Percentiles rank a stretch among this genome's conserved stretches.
Evolutionary conservation across 2,329 filamentous ascomycete genomes (phyloP).

Genomic region (Cercospora nicotianae): DNA sequence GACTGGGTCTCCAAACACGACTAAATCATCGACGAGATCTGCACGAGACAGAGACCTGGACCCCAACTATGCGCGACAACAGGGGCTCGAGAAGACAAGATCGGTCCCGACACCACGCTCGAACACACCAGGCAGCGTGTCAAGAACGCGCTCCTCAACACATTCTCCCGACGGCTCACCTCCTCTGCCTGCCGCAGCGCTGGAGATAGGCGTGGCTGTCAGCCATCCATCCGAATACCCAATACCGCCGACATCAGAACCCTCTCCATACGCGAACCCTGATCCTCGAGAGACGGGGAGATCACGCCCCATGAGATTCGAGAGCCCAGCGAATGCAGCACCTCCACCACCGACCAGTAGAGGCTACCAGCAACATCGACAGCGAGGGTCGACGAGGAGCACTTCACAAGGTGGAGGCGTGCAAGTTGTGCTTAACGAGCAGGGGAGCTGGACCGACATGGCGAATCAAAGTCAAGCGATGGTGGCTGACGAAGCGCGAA

Average conservation of each 20-base stretch:
- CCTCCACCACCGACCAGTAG: constrained; percentile 20
- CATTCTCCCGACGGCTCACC: constrained; percentile 52
- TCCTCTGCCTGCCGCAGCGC: constrained; percentile 39
- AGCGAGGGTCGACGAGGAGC: constrained; percentile 65
- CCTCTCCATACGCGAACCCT: neutral
- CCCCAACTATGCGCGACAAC: constrained; percentile 15
- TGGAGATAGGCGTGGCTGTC: constrained; percentile 22
- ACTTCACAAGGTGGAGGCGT: constrained; percentile 79
- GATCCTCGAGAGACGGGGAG: constrained; percentile 28
- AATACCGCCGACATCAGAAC: constrained; percentile 25
- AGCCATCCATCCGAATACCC: constrained; percentile 32
- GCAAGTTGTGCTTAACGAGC: constrained; percentile 86
- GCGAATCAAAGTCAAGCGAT: constrained; percentile 79
- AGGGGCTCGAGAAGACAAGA: constrained; percentile 18
- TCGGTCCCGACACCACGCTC: constrained; percentile 38
- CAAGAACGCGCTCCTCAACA: constrained; percentile 45
- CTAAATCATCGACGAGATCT: constrained; percentile 10
- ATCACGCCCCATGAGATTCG: constrained; percentile 31
- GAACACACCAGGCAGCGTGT: constrained; percentile 43
- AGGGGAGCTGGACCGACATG: constrained; percentile 87
- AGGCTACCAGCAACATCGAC: constrained; percentile 40
- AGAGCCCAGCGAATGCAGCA: constrained; percentile 26
- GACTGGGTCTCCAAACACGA: constrained; percentile 9
- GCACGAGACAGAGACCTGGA: constrained; percentile 22
- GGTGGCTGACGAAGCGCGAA: constrained; percentile 53